Percentiles rank a stretch among this genome's conserved stretches.
These are phyloP conservation scores for Hyphopichia fennica DNA, from an alignment of 1,139 yeast genomes.

Conservation along the genomic window DNA sequence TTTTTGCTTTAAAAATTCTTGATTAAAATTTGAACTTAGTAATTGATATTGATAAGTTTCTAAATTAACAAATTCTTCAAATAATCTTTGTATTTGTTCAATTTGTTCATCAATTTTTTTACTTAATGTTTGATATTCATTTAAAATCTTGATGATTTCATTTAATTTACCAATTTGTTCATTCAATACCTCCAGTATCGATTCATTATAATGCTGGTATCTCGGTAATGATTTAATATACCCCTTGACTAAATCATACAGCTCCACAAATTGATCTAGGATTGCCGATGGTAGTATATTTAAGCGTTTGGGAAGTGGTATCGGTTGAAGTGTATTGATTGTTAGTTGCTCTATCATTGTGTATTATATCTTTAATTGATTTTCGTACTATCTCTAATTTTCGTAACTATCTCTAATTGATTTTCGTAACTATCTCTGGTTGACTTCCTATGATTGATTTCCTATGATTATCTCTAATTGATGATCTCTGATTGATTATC, in stretches of 20 bases:
- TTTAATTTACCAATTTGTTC: constrained; percentile 22
- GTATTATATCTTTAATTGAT: no score
- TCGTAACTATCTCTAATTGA: no score
- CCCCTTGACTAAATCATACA: constrained; percentile 32
- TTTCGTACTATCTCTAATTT: no score
- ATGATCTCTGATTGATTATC: no score
- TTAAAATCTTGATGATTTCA: constrained; percentile 22
- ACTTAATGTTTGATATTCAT: constrained; percentile 26
- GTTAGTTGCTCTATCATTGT: constrained; percentile 7
- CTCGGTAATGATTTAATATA: constrained; percentile 25
- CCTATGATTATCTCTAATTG: no score
- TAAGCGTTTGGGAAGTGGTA: constrained; percentile 31
- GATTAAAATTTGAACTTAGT: constrained; percentile 38
- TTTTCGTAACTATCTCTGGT: no score
- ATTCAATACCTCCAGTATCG: constrained; percentile 17
- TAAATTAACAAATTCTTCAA: constrained; percentile 33
- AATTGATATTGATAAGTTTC: constrained; percentile 45
- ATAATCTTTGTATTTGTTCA: constrained; percentile 22
- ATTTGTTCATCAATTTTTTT: constrained; percentile 27
- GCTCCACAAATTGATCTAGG: constrained; percentile 26
- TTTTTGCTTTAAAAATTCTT: constrained; percentile 29
- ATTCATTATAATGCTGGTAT: constrained; percentile 19
- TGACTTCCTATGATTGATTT: no score
- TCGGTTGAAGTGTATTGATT: constrained; percentile 17
- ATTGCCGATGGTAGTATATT: constrained; percentile 28